Conservation (phyloP, 2,329 filamentous ascomycete species). For the Neofusicoccum ribis region DNA sequence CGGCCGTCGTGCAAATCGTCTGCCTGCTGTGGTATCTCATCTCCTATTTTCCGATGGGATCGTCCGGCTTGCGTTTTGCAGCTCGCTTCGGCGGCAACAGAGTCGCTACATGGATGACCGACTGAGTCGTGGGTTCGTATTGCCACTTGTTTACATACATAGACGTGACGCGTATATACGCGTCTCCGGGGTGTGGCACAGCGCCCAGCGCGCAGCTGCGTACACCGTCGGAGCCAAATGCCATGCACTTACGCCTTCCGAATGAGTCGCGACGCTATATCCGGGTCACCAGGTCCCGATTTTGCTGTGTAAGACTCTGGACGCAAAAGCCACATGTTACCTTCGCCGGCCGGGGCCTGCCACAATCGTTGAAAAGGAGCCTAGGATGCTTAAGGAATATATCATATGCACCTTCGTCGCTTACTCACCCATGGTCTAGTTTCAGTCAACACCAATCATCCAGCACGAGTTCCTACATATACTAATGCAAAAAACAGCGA, state of each 20-base stretch:
- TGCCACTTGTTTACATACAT: constrained; percentile 10
- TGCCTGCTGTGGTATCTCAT: constrained; percentile 90
- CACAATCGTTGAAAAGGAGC: background rate
- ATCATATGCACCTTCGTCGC: constrained; percentile 15
- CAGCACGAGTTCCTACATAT: constrained; percentile 18
- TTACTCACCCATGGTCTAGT: constrained; percentile 17
- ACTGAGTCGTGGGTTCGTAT: constrained; percentile 45
- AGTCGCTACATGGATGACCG: constrained; percentile 84
- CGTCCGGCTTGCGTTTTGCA: constrained; percentile 80
- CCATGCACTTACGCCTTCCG: constrained; percentile 18
- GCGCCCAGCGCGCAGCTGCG: constrained; percentile 5
- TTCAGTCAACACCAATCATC: constrained; percentile 14
- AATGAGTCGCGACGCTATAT: constrained; percentile 7
- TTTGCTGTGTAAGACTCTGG: constrained; percentile 5
- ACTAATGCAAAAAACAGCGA: constrained; percentile 13
- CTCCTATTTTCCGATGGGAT: constrained; percentile 98
- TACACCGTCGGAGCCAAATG: background rate
- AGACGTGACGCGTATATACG: constrained; percentile 16
- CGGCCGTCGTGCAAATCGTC: constrained; percentile 78
- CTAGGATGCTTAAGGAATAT: constrained; percentile 2
- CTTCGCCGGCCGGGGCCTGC: background rate
- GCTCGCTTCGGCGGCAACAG: constrained; percentile 82
- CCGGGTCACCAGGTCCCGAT: constrained; percentile 12
- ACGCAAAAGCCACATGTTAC: constrained; percentile 6
- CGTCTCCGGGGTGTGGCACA: constrained; percentile 8